Evolutionary conservation across 2,329 filamentous ascomycete genomes (phyloP).

Genomic region (Fonsecaea erecta): DNA sequence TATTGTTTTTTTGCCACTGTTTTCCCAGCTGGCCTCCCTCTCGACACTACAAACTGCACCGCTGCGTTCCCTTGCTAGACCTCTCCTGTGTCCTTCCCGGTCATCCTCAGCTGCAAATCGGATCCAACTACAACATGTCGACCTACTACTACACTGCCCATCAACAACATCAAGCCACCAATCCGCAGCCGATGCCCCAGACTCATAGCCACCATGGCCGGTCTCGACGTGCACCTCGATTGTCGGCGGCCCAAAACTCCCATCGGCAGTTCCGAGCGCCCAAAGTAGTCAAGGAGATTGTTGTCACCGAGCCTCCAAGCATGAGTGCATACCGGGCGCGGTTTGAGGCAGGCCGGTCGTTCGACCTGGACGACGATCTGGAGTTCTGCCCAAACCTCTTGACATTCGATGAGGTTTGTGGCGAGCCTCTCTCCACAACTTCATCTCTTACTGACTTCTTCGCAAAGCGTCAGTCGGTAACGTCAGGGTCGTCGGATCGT

Average conservation of each 20-base stretch:
- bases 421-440: conserved; percentile 27
- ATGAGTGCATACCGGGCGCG: conserved; percentile 80
- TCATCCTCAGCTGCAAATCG: conserved; percentile 23
- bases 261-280: conserved; percentile 87
- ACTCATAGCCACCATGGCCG: conserved; percentile 66
- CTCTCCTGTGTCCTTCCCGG: conserved; percentile 3
- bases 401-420: conserved; percentile 85
- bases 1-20: conserved; percentile 34
- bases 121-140: conserved; percentile 45
- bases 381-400: conserved; percentile 92
- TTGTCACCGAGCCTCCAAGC: conserved; percentile 70
- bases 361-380: conserved; percentile 94
- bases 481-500: conserved; percentile 85
- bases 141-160: conserved; percentile 53
- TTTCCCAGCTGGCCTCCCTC: conserved; percentile 29
- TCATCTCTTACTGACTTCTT: conserved; percentile 37
- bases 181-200: conserved; percentile 48
- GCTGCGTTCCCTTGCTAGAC: conserved; percentile 11
- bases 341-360: conserved; percentile 89
- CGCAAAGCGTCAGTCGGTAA: conserved; percentile 81
- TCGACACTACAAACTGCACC: conserved; percentile 15
- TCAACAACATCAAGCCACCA: conserved; percentile 58
- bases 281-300: conserved; percentile 80
- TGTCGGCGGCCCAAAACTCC: conserved; percentile 78
- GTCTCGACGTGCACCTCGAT: conserved; percentile 79